Conservation (phyloP, 805 yeast species). For the Wickerhamiella alocasiicola region DNA sequence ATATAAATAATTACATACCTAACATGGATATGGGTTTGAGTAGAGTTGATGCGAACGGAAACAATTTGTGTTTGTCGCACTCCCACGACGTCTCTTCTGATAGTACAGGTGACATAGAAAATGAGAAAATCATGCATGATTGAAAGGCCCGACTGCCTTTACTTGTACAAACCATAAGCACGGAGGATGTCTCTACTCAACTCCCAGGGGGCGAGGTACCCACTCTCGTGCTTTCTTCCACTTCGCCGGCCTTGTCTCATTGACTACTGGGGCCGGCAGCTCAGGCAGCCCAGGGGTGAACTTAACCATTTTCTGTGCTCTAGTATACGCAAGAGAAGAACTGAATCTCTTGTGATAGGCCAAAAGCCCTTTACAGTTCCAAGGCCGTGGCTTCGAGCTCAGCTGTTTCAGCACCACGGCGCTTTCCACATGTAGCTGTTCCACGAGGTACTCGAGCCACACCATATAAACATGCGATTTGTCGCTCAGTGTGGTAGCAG, state of each 20-base stretch:
- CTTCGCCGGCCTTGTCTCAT: background rate
- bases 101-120: too few species aligned
- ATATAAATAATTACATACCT: too few species aligned
- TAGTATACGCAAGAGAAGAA: background rate
- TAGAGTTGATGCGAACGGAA: too few species aligned
- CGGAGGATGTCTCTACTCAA: too few species aligned
- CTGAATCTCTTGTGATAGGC: conserved; percentile 8
- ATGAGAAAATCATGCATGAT: too few species aligned
- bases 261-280: background rate
- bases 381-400: conserved; percentile 18
- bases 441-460: conserved; percentile 18
- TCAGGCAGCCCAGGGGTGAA: conserved; percentile 13
- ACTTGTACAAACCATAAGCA: too few species aligned
- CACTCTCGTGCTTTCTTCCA: conserved; percentile 16
- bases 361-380: conserved; percentile 21
- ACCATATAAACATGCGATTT: conserved; percentile 11
- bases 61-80: too few species aligned
- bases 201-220: conserved; percentile 18
- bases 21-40: too few species aligned
- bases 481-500: background rate
- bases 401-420: background rate
- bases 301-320: conserved; percentile 19
- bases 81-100: too few species aligned
- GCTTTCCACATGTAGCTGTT: background rate
- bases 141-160: too few species aligned